Percentiles rank a stretch among this genome's conserved stretches.
Evolutionary conservation across 306 rosid genomes (phyloP).

Genomic region (Purshia tridentata): DNA sequence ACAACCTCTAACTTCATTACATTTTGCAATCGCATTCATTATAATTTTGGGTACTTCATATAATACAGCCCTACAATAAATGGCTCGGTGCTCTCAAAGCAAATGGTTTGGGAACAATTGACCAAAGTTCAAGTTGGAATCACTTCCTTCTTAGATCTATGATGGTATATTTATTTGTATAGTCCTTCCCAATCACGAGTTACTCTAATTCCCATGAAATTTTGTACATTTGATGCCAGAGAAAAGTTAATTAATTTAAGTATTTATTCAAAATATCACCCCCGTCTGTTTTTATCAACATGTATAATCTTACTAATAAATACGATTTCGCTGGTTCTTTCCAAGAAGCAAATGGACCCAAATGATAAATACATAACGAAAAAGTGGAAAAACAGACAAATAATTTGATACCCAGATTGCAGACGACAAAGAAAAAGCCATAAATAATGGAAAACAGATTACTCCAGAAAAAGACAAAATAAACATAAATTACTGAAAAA

Average conservation of each 20-base stretch:
- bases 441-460: background rate
- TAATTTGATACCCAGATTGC: background rate
- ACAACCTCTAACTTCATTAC: too few relatives aligned
- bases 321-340: background rate
- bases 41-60: too few relatives aligned
- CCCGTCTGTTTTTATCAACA: background rate
- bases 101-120: background rate
- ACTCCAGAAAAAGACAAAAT: background rate
- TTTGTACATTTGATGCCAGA: background rate
- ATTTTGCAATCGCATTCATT: too few relatives aligned
- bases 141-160: background rate
- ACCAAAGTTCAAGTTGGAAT: background rate
- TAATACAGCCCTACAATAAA: background rate
- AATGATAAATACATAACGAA: background rate
- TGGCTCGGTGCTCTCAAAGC: background rate
- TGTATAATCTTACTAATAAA: background rate
- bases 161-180: background rate
- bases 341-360: background rate
- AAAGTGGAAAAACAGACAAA: background rate
- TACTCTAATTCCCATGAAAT: background rate
- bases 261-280: background rate
- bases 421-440: background rate
- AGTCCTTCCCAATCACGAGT: background rate
- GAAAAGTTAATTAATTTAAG: background rate
- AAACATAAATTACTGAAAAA: background rate